phyloP scores from a whole-genome alignment of 768 basidiomycete species.

The Exsudoporus frostii region DNA sequence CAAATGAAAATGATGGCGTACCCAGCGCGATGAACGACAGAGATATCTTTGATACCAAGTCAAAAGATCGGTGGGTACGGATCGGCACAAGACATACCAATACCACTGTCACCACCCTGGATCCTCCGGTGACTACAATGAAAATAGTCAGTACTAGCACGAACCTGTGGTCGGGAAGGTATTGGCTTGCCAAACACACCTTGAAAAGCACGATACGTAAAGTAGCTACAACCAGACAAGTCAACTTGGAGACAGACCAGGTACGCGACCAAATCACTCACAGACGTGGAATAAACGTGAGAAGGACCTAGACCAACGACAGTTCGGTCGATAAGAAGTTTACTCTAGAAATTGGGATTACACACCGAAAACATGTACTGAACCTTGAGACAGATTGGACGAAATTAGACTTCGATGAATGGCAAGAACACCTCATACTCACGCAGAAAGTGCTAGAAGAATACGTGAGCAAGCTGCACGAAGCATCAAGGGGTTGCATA shows the following conservation, averaged over 20 bases:
- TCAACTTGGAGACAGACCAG: neutral
- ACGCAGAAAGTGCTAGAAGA: slow-evolving; percentile 29
- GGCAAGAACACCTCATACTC: slow-evolving; percentile 10
- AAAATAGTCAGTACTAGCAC: neutral
- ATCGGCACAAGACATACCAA: slow-evolving; percentile 15
- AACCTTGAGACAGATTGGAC: slow-evolving; percentile 9
- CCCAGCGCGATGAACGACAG: slow-evolving; percentile 22
- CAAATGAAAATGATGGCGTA: slow-evolving; percentile 5
- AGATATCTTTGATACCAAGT: slow-evolving; percentile 11
- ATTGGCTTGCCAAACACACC: slow-evolving; percentile 9
- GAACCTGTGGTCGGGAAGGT: neutral
- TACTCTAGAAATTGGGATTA: neutral
- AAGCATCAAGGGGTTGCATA: neutral
- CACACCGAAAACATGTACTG: slow-evolving; percentile 27
- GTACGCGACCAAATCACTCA: slow-evolving; percentile 5
- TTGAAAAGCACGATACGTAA: slow-evolving; percentile 22
- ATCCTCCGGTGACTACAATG: slow-evolving; percentile 20
- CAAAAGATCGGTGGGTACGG: neutral
- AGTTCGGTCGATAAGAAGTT: neutral
- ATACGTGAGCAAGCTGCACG: neutral
- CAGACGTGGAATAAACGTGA: slow-evolving; percentile 28
- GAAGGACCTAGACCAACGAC: slow-evolving; percentile 16
- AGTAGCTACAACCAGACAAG: slow-evolving; percentile 18
- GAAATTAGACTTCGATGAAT: neutral
- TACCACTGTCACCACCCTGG: slow-evolving; percentile 6